Evolutionary conservation across 768 basidiomycete genomes (phyloP), one percentile per base, ranked within the genome.

Genomic region (Amyloporia xantha): DNA sequence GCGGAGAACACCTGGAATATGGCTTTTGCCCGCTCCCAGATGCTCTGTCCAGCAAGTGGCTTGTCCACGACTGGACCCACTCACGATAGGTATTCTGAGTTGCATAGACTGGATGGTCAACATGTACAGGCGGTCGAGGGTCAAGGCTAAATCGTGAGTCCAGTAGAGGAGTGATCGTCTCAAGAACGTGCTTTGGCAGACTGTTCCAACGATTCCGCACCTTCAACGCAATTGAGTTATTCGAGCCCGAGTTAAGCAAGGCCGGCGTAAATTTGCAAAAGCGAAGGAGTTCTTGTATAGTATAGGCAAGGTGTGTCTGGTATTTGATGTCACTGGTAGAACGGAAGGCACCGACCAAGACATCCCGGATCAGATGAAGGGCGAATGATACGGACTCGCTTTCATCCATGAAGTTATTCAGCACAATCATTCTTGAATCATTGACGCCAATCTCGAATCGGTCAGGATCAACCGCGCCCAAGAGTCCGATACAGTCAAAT

Each of bases 391-490:
- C 68, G 0, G 88, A 77, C 65, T 97, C 94, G 12, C 70, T 71
- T 42, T 86, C 81, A 55, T 94, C 86, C 1, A 70, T 71, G 62
- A 92, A 96, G 62, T 97, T 93, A 59, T 75, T 78, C 51, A 82
- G 71, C 41, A 97, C 75, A 40, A 92, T 76, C 68, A 88, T 84
- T 38, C 76, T 74, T 2, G 77, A 65, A 53, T 86, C 82, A 30
- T 66, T 68, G 25, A 74, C 62, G 1, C 70, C 68, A 17, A 91
- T 72, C 54, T 90, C 85, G 59, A 87, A 86, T 42, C 96, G 77
- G 70, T 98, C 95, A 0, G 95, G 95, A 65, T 99, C 96, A 15
- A 94, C 76, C 2, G 96, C 96, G 5, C 96, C 96, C 11, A 98
- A 68, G 19, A 90, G 78, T 1, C 94, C 92, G 48, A 98, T 81